A percentile compares a stretch with the other conserved stretches of the same genome.
Conservation (phyloP, 1,139 yeast species). For the Kurtzmaniella natalensis region DNA sequence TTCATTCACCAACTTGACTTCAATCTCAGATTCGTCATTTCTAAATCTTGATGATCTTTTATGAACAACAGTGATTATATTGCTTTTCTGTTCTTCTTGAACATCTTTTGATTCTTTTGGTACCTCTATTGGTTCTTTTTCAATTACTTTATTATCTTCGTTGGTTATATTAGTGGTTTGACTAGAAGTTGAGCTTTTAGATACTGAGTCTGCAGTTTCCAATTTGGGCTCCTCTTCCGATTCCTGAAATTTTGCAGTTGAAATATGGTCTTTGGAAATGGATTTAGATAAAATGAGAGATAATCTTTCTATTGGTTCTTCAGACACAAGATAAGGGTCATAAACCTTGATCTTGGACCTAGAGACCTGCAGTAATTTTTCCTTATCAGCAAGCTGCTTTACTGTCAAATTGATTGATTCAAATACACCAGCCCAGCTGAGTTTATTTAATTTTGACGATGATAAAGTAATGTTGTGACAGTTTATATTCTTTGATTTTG, state of each 20-base stretch:
- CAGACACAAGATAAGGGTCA: constrained; percentile 51
- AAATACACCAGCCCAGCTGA: constrained; percentile 24
- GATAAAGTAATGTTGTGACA: constrained; percentile 1
- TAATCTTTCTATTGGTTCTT: constrained; percentile 43
- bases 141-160: background rate
- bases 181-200: too few relatives aligned
- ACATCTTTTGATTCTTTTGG: constrained; percentile 23
- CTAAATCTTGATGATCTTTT: constrained; percentile 31
- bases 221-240: too few relatives aligned
- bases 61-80: constrained; percentile 10
- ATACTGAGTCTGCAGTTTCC: too few relatives aligned
- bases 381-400: constrained; percentile 27
- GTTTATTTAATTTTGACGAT: constrained; percentile 7
- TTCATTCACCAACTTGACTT: constrained; percentile 17
- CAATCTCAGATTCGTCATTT: constrained; percentile 14
- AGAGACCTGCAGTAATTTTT: constrained; percentile 27
- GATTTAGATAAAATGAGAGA: too few relatives aligned
- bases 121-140: constrained; percentile 15
- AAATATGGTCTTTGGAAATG: too few relatives aligned
- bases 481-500: constrained; percentile 9
- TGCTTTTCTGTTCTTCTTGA: constrained; percentile 11
- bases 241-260: too few relatives aligned
- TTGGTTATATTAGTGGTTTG: too few relatives aligned
- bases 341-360: constrained; percentile 31
- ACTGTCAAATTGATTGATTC: constrained; percentile 24